phyloP scores from a whole-genome alignment of 345 rosid species.

The Aquilaria malaccensis region DNA sequence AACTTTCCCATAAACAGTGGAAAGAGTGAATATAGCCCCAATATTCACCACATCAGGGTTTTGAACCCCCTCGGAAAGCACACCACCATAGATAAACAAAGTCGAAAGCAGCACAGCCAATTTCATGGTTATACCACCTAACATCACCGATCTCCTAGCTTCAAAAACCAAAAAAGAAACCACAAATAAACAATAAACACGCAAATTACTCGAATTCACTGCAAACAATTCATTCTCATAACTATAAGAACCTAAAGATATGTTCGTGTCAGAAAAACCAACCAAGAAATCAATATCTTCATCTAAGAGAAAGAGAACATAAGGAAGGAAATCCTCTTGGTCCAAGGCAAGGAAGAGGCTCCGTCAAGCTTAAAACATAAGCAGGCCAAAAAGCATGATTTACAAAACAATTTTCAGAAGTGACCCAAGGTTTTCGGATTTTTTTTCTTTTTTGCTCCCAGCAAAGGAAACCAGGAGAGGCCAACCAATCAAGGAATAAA shows the following conservation, averaged over 20 bases:
- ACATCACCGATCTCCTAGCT: conserved; percentile 25
- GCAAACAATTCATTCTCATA: neutral
- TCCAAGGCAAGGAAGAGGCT: conserved; percentile 10
- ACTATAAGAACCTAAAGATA: neutral
- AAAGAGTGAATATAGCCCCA: conserved; percentile 59
- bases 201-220: neutral
- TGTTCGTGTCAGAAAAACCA: neutral
- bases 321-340: neutral
- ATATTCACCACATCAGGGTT: conserved; percentile 38
- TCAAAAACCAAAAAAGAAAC: conserved; percentile 7
- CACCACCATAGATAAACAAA: conserved; percentile 26
- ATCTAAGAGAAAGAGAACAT: neutral
- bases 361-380: neutral
- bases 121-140: conserved; percentile 31
- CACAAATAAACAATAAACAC: neutral
- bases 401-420: neutral
- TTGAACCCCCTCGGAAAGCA: conserved; percentile 32
- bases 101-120: conserved; percentile 32
- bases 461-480: conserved; percentile 4
- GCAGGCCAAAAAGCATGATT: conserved; percentile 5
- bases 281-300: neutral
- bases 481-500: conserved; percentile 5
- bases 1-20: conserved; percentile 44
- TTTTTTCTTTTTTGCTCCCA: too few relatives aligned
- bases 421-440: neutral